Base-by-base conservation (phyloP, 2,329 filamentous ascomycete species). In the Aspergillus hiratsukae region DNA sequence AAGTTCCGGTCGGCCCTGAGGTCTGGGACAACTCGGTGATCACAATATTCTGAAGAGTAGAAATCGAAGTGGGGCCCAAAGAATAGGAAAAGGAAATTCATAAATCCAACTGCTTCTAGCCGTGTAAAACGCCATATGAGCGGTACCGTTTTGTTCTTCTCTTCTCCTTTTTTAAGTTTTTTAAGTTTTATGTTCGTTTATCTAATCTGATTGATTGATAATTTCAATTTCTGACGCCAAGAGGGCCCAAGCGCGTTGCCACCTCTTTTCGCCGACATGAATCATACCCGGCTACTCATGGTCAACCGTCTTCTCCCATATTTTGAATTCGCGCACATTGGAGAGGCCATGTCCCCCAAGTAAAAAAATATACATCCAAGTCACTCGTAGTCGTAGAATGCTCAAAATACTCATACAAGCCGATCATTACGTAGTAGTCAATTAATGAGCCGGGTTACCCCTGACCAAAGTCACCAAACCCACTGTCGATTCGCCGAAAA, bases 151-250 rank as follows among this genome's bases (percentile, higher is more conserved):
- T 7, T 19, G n/a, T 19, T 43, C 14, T 6, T 40, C 14, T 17
- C 31, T 35, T 17, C 14, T 7, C 31, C 4, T 21, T 23, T 43
- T n/a, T 43, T n/a, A 17, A n/a, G 40, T 21, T 46, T 7, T 19
- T 23, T 45, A n/a, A n/a, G n/a, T n/a, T n/a, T n/a, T n/a, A 1
- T 11, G 11, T 50, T 14, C 43, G 41, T 60, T 58, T 54, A 60
- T 60, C 58, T 60, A 60, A 60, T 60, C 58, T 58, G 58, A 60
- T 60, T 29, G 53, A 58, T 58, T 48, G 53, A 60, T 50, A 58
- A 58, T 46, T 35, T 48, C 21, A 25, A 17, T 49, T 14, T 46
- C 43, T 27, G 11, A 25, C 21, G 11, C 43, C 11, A 27, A 21
- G 19, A 23, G 10, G 10, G n/a, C 21, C 43, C 19, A 46, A 11